A percentile compares a stretch with the other conserved stretches of the same genome.
These are phyloP conservation scores for Rhizophora mangle DNA, from an alignment of 345 rosid species.

Conservation along the genomic window DNA sequence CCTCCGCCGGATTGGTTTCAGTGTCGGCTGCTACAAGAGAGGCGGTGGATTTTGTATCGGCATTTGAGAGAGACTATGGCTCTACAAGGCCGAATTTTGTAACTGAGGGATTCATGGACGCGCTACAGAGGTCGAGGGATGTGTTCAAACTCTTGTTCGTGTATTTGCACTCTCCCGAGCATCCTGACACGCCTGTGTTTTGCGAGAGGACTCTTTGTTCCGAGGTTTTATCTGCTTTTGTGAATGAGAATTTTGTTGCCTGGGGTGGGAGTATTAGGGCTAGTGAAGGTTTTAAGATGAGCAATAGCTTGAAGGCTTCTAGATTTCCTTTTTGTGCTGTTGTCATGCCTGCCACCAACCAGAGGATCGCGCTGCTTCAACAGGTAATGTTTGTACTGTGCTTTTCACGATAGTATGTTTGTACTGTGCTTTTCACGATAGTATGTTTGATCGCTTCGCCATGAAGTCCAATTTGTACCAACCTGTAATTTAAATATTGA, in stretches of 20 bases:
- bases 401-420: too few species aligned
- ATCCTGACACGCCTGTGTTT: slow-evolving; percentile 75
- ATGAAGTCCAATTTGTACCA: too few species aligned
- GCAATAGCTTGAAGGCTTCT: slow-evolving; percentile 94
- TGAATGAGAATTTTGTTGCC: slow-evolving; percentile 85
- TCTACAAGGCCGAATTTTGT: slow-evolving; percentile 65
- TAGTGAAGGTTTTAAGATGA: slow-evolving; percentile 99
- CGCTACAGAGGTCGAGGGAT: slow-evolving; percentile 76
- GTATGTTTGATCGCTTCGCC: too few species aligned
- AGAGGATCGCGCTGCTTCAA: slow-evolving; percentile 91
- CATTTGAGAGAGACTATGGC: slow-evolving; percentile 79
- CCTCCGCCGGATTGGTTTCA: slow-evolving; percentile 52
- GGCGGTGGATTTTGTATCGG: slow-evolving; percentile 67
- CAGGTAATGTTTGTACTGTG: slow-evolving; percentile 46
- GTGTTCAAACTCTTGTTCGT: slow-evolving; percentile 74
- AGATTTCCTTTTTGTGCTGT: slow-evolving; percentile 95
- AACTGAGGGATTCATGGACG: slow-evolving; percentile 88
- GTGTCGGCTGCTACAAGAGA: slow-evolving; percentile 67
- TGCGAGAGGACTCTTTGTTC: slow-evolving; percentile 75
- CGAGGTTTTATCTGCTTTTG: slow-evolving; percentile 55
- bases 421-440: too few species aligned
- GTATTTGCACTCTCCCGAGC: slow-evolving; percentile 97
- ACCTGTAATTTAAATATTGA: too few species aligned
- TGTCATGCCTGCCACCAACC: slow-evolving; percentile 91
- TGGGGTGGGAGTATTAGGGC: slow-evolving; percentile 97